A percentile compares a stretch with the other conserved stretches of the same genome.
Evolutionary conservation across 78 protist species (phyloP).

Genomic region (Dictyostelium intermedium): DNA sequence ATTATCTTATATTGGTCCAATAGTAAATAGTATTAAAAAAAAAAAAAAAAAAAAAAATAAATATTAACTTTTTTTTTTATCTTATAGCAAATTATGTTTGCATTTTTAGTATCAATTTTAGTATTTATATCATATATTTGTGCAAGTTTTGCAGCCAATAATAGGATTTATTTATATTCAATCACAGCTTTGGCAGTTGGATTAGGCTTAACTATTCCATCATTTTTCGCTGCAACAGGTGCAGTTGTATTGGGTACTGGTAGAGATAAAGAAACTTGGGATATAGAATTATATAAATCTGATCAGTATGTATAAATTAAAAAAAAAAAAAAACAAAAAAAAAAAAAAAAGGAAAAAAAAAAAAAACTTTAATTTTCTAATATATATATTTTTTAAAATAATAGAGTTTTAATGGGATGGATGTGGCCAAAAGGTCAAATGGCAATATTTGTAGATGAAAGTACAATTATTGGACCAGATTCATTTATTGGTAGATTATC

Average conservation of each 20-base stretch:
- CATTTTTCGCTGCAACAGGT: constrained; percentile 72
- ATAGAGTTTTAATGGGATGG: constrained; percentile 45
- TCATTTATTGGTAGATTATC: constrained; percentile 54
- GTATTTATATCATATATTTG: constrained; percentile 45
- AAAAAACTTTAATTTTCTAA: not conserved
- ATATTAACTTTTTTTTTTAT: not conserved
- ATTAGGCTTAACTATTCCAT: constrained; percentile 56
- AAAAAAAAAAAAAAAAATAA: not conserved
- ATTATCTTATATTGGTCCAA: not conserved
- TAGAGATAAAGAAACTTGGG: constrained; percentile 39
- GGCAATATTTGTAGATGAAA: constrained; percentile 36
- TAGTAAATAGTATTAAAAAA: not conserved
- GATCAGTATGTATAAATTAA: constrained; percentile 37
- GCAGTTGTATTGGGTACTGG: constrained; percentile 44
- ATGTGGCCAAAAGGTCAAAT: constrained; percentile 69
- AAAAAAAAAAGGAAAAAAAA: no score
- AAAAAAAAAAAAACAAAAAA: no score
- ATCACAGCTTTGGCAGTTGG: constrained; percentile 41
- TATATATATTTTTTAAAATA: not conserved
- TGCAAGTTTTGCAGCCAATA: constrained; percentile 10
- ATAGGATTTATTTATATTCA: constrained; percentile 47
- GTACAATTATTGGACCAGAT: constrained; percentile 27
- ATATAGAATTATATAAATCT: not conserved
- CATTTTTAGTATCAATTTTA: constrained; percentile 48
- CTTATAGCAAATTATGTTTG: constrained; percentile 32